These are phyloP conservation scores for Hemileia vastatrix DNA, from an alignment of 1,284 basidiomycete genomes.

Conservation along the genomic window DNA sequence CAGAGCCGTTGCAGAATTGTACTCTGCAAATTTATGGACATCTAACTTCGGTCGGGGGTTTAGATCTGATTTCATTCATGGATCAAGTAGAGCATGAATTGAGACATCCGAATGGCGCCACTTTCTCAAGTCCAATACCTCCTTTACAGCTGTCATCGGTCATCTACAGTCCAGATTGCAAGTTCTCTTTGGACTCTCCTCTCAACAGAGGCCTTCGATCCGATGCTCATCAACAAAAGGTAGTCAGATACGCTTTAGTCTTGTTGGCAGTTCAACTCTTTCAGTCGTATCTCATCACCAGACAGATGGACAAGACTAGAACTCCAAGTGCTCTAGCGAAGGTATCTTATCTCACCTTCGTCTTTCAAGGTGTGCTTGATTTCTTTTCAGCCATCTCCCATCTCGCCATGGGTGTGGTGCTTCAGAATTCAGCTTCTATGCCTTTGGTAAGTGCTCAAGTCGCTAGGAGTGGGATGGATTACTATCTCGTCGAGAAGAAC, in stretches of 20 bases:
- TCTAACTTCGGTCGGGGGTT: too few relatives aligned
- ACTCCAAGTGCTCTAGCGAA: conserved; percentile 27
- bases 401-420: neutral
- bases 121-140: conserved; percentile 24
- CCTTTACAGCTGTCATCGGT: conserved; percentile 21
- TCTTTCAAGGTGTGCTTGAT: conserved; percentile 26
- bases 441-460: neutral
- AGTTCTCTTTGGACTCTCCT: conserved; percentile 17
- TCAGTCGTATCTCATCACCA: conserved; percentile 26
- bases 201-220: conserved; percentile 21
- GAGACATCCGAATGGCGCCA: conserved; percentile 24
- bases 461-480: too few relatives aligned
- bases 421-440: neutral
- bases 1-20: too few relatives aligned
- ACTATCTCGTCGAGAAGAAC: too few relatives aligned
- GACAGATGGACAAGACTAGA: conserved; percentile 29
- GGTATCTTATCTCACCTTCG: conserved; percentile 25
- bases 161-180: conserved; percentile 29
- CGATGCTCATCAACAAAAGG: conserved; percentile 24
- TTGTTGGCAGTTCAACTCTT: conserved; percentile 26
- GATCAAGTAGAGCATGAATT: too few relatives aligned
- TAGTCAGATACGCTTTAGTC: conserved; percentile 26
- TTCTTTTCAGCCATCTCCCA: conserved; percentile 8
- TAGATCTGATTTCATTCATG: too few relatives aligned
- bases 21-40: too few relatives aligned